phyloP scores from a whole-genome alignment of 164 flowering plant species.

The Annona squamosa region DNA sequence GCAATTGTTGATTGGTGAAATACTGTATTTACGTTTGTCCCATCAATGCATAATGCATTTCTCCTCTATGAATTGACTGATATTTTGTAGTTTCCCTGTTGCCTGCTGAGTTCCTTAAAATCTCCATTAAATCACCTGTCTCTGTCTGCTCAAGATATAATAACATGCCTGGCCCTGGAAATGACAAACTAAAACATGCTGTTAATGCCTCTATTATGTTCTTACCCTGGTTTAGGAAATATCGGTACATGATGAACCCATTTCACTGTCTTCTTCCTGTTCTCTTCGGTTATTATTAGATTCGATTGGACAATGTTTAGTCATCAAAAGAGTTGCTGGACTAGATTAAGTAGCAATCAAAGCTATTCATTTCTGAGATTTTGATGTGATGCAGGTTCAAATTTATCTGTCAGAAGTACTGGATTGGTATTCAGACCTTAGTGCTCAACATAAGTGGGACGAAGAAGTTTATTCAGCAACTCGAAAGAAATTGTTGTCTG shows the following conservation, averaged over 20 bases:
- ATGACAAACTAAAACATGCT: neutral
- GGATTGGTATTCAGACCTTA: conserved; percentile 67
- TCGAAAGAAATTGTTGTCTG: conserved; percentile 78
- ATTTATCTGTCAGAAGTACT: conserved; percentile 96
- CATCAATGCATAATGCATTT: too few relatives aligned
- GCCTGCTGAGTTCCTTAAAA: neutral
- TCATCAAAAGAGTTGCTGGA: too few relatives aligned
- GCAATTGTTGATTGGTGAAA: neutral
- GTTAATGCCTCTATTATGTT: neutral
- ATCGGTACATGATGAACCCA: neutral
- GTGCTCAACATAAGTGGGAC: conserved; percentile 74
- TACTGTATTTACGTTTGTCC: neutral
- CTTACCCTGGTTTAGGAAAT: neutral
- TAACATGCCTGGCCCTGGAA: neutral
- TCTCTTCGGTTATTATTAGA: neutral
- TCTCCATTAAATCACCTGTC: neutral
- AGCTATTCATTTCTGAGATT: neutral
- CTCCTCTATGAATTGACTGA: neutral
- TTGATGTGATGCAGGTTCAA: conserved; percentile 58
- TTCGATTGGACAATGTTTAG: neutral
- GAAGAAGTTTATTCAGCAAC: conserved; percentile 71
- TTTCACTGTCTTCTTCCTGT: neutral
- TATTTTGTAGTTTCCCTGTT: neutral
- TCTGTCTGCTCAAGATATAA: neutral
- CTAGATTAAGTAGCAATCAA: too few relatives aligned